phyloP scores from a whole-genome alignment of 352 stramenopile genomes.

The Poterioochromonas sp. region DNA sequence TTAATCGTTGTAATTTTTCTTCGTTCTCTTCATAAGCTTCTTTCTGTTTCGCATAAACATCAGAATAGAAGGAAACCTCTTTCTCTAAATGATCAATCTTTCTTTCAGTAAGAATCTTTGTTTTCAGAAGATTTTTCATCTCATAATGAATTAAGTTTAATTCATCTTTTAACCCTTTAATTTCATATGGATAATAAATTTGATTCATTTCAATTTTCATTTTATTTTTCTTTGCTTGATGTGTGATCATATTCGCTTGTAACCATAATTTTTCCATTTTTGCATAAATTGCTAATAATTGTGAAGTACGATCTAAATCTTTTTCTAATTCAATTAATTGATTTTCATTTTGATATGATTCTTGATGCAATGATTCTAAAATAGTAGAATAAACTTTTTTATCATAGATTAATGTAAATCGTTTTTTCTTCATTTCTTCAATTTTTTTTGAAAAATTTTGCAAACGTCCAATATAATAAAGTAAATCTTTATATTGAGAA shows the following conservation, averaged over 20 bases:
- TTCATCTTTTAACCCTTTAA: not conserved
- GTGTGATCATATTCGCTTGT: not conserved
- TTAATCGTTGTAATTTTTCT: not conserved
- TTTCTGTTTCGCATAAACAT: not conserved
- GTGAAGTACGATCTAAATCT: constrained; percentile 15
- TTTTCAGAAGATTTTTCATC: not conserved
- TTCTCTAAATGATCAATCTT: not conserved
- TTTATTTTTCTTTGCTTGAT: constrained; percentile 9
- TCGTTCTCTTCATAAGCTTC: not conserved
- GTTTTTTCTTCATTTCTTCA: not conserved
- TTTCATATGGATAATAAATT: not conserved
- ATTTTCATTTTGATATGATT: not conserved
- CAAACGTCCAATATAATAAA: constrained; percentile 12
- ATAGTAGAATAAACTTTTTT: not conserved
- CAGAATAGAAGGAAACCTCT: not conserved
- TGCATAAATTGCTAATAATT: constrained; percentile 2
- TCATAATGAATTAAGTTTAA: constrained; percentile 6
- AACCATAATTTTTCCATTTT: constrained; percentile 26
- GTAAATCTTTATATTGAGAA: constrained; percentile 20
- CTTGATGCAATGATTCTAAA: constrained; percentile 9
- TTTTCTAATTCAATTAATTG: not conserved
- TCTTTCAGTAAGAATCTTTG: not conserved
- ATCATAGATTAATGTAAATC: not conserved
- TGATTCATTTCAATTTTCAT: constrained; percentile 3
- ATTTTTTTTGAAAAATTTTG: constrained; percentile 8